These are phyloP conservation scores for Phytophthora brassicae DNA, from an alignment of 352 stramenopile genomes.

Conservation along the genomic window DNA sequence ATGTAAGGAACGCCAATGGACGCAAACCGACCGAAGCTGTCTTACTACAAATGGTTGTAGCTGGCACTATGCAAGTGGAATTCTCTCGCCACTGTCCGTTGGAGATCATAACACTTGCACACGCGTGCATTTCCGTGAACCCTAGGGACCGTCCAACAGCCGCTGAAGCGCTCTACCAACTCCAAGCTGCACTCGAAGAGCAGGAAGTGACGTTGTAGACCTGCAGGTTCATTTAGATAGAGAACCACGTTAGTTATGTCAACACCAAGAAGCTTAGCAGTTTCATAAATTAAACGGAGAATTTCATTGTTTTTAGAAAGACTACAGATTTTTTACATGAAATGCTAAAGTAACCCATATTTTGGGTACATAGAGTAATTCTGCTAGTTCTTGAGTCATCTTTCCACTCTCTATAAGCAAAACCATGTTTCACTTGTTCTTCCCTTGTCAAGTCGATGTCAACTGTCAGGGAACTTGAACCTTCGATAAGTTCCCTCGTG, in stretches of 20 bases:
- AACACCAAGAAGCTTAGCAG: too few relatives aligned
- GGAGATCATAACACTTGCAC: slow-evolving; percentile 29
- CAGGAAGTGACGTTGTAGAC: slow-evolving; percentile 38
- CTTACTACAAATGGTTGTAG: slow-evolving; percentile 48
- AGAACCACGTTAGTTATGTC: slow-evolving; percentile 19
- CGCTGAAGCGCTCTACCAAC: slow-evolving; percentile 33
- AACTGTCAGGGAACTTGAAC: not conserved
- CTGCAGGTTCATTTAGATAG: slow-evolving; percentile 22
- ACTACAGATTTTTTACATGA: too few relatives aligned
- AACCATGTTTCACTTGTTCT: not conserved
- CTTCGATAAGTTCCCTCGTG: too few relatives aligned
- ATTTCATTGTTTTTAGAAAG: too few relatives aligned
- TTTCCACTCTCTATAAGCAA: not conserved
- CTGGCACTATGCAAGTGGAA: slow-evolving; percentile 38
- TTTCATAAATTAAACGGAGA: not conserved
- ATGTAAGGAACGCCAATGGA: slow-evolving; percentile 33
- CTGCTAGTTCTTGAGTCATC: slow-evolving; percentile 2
- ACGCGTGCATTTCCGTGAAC: slow-evolving; percentile 40
- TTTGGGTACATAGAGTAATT: too few relatives aligned
- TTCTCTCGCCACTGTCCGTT: slow-evolving; percentile 34
- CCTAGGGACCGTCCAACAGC: slow-evolving; percentile 36
- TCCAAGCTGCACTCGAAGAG: slow-evolving; percentile 34
- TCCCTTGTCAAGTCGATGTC: not conserved
- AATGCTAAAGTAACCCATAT: too few relatives aligned
- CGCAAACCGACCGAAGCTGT: slow-evolving; percentile 35